Evolutionary conservation across 371 early-diverging fungal genomes (phyloP), one percentile per base, ranked within the genome.

Genomic region (Mortierella polycephala): DNA sequence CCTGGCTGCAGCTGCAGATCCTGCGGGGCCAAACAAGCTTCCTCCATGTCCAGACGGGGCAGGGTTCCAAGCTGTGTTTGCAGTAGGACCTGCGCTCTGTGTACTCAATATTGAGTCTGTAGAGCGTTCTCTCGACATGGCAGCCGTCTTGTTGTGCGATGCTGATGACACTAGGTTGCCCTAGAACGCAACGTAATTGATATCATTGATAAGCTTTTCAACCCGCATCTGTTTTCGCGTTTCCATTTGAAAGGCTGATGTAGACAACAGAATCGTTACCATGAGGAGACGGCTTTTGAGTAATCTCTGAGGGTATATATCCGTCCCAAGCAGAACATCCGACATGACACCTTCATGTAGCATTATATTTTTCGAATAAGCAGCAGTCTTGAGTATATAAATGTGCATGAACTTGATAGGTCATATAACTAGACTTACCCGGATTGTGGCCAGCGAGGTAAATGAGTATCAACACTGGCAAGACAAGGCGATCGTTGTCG

Each of bases 291-390:
- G 71, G 39, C 67, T 74, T 55, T 69, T 80, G 56, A 80, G 67
- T 44, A 82, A 54, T 16, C 81, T 67, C 49, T 82, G 82, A 3
- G 82, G 81, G 66, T 81, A 82, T 55, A 82, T 69, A 59, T 80
- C 81, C 1, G 82, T 75, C 10, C 64, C 75, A 8, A 82, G 57
- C n/a, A 82, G 55, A 7, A 81, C 76, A 57, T 82, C 82, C 9
- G 81, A 64, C 73, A 81, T 75, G 23, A 81, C 73, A 5, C 81
- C 75, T 75, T 51, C 12, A 13, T 40, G 9, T 13, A 60, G 14
- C 7, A 18, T 13, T 55, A 30, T 39, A 7, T 37, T 37, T 21
- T 13, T 21, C 9, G 20, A 11, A 23, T 13, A 41, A 9, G 11
- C 30, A 30, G 4, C 30, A 30, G 30, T 30, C 30, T 30, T 30